These are phyloP conservation scores for Malus asiatica DNA, from an alignment of 306 rosid genomes.

Conservation along the genomic window DNA sequence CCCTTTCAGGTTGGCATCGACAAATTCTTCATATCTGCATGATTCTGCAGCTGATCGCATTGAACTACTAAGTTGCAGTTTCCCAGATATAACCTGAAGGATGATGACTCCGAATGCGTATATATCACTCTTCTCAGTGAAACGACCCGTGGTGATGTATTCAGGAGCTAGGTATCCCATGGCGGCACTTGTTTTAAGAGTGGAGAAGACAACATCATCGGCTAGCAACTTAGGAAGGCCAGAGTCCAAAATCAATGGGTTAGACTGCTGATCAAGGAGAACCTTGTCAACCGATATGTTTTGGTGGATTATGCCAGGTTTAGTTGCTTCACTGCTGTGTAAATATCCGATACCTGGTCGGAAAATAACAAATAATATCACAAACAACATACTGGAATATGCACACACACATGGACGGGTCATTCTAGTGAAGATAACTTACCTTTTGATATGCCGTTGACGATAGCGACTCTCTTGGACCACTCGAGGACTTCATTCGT, in stretches of 20 bases:
- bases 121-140: slow-evolving; percentile 82
- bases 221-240: slow-evolving; percentile 89
- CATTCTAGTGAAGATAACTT: neutral
- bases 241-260: slow-evolving; percentile 67
- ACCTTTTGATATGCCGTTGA: slow-evolving; percentile 88
- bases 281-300: slow-evolving; percentile 79
- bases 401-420: neutral
- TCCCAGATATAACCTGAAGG: slow-evolving; percentile 78
- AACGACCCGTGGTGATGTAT: slow-evolving; percentile 84
- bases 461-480: slow-evolving; percentile 68
- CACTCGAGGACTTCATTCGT: slow-evolving; percentile 59
- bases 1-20: slow-evolving; percentile 51
- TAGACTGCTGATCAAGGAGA: slow-evolving; percentile 61
- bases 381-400: neutral
- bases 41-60: slow-evolving; percentile 47
- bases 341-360: slow-evolving; percentile 71
- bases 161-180: slow-evolving; percentile 98
- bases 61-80: slow-evolving; percentile 37
- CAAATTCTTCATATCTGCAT: slow-evolving; percentile 43
- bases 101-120: slow-evolving; percentile 86
- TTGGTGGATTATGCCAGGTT: slow-evolving; percentile 75
- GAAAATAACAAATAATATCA: slow-evolving; percentile 7
- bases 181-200: slow-evolving; percentile 92
- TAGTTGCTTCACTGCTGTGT: slow-evolving; percentile 52
- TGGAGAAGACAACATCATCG: slow-evolving; percentile 81